Base-by-base conservation (phyloP, 2,329 filamentous ascomycete species). In the Aureobasidium sp. region DNA sequence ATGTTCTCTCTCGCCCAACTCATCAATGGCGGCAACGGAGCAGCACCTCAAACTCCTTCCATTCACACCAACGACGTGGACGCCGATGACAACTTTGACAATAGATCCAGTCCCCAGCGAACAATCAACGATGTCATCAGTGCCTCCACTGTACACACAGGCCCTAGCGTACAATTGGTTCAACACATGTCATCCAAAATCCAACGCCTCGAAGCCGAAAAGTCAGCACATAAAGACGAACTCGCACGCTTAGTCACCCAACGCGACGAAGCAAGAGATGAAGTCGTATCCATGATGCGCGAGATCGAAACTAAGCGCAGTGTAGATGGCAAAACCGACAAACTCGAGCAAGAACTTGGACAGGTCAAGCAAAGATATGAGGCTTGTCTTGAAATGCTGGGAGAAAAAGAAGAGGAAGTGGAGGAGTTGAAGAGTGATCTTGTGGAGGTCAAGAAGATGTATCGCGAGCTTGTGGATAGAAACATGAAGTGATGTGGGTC, bases 161-260 rank as follows among this genome's bases (percentile, higher is more conserved):
- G 94, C 0, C 94, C 94, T 0, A 93, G 89, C 0, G 93, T 99
- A 1, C 93, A 97, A 75, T 83, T 99, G 0, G 92, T 99, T 16
- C 94, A 97, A 76, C 85, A 93, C 59, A 96, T 99, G 90, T 95
- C 90, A 70, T 90, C 92, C 3, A 90, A 91, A 0, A 92, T 99
- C 48, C 88, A 94, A 10, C 85, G 93, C 6, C 80, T 99, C 0
- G 94, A 99, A 72, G 90, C 86, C 53, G 94, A 99, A 72, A 96
- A 96, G 71, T 90, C 94, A 1, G 89, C 88, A 1, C 86, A 87
- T 14, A 91, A 89, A 69, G 94, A 99, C 71, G 94, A 99, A 73
- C 80, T 97, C 66, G 80, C 82, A 0, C 82, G 93, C 8, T 82
- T 99, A 21, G 85, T 86, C 6, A 80, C 82, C n/a, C 94, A 99